Percentiles rank a stretch among this genome's conserved stretches.
These are phyloP conservation scores for Penicillium tannophilum DNA, from an alignment of 495 filamentous ascomycete species.

Conservation along the genomic window DNA sequence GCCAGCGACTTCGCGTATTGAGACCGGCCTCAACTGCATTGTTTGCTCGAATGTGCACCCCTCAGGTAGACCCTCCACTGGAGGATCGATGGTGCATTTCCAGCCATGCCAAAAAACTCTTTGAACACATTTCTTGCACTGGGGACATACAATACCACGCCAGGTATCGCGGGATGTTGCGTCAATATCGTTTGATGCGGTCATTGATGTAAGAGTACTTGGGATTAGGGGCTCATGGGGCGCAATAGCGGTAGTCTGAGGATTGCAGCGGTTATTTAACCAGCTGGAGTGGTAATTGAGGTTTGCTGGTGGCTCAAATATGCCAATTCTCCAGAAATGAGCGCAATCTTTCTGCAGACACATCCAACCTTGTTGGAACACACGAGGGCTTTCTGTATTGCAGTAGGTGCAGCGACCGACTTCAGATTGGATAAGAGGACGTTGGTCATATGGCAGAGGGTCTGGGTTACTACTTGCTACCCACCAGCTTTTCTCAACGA, in stretches of 20 bases:
- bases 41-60: conserved; percentile 49
- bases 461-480: conserved; percentile 36
- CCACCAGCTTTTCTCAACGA: conserved; percentile 70
- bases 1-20: neutral
- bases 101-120: conserved; percentile 65
- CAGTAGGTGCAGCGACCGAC: conserved; percentile 43
- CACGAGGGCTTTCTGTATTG: conserved; percentile 30
- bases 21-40: conserved; percentile 37
- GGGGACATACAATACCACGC: conserved; percentile 73
- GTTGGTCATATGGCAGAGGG: conserved; percentile 21
- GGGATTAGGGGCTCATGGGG: conserved; percentile 33
- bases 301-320: conserved; percentile 23
- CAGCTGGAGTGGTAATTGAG: conserved; percentile 62
- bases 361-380: conserved; percentile 67
- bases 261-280: conserved; percentile 47
- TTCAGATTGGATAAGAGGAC: conserved; percentile 28
- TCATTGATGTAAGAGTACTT: conserved; percentile 35
- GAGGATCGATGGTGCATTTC: conserved; percentile 50
- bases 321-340: conserved; percentile 54
- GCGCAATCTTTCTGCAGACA: conserved; percentile 64
- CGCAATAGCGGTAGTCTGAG: conserved; percentile 1
- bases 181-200: conserved; percentile 28
- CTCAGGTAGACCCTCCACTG: neutral
- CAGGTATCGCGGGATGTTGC: conserved; percentile 40
- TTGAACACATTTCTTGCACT: conserved; percentile 65